Percentiles rank a stretch among this genome's conserved stretches.
Conservation (phyloP, 1,284 basidiomycete species). For the Ceratobasidium sp. region DNA sequence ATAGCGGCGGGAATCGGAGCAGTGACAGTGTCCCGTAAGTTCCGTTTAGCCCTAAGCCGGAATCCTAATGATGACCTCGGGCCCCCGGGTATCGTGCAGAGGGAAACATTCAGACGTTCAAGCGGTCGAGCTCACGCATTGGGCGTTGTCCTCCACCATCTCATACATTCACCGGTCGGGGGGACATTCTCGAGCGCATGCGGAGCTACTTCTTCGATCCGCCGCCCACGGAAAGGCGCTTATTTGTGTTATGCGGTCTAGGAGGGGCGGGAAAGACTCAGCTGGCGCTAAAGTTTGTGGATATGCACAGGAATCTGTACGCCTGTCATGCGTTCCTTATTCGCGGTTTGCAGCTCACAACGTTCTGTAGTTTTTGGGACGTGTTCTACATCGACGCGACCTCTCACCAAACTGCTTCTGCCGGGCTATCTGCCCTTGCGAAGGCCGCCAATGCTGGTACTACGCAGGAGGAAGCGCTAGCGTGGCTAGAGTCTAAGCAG, state of each 20-base stretch:
- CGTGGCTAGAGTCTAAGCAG: slow-evolving; percentile 14
- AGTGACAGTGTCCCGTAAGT: too few species aligned
- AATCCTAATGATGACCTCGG: too few species aligned
- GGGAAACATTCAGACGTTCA: too few species aligned
- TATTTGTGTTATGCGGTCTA: slow-evolving; percentile 24
- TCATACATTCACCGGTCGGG: background rate
- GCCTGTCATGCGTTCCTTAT: background rate
- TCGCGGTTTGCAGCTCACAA: background rate
- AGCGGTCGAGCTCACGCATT: too few species aligned
- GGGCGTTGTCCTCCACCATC: slow-evolving; percentile 22
- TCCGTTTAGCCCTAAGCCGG: too few species aligned
- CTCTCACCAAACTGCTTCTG: background rate
- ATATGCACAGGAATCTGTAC: background rate
- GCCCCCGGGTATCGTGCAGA: too few species aligned
- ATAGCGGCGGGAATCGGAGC: too few species aligned
- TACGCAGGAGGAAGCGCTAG: slow-evolving; percentile 1
- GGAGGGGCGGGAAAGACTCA: slow-evolving; percentile 16
- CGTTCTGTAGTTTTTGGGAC: background rate
- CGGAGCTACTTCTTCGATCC: background rate
- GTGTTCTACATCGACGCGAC: slow-evolving; percentile 28
- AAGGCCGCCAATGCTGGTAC: background rate
- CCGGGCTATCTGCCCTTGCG: background rate
- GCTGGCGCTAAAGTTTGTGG: slow-evolving; percentile 5
- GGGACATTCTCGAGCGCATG: background rate
- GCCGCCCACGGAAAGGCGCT: background rate